These are phyloP conservation scores for Tympanopsis confertula DNA, from an alignment of 2,329 filamentous ascomycete species.

Conservation along the genomic window DNA sequence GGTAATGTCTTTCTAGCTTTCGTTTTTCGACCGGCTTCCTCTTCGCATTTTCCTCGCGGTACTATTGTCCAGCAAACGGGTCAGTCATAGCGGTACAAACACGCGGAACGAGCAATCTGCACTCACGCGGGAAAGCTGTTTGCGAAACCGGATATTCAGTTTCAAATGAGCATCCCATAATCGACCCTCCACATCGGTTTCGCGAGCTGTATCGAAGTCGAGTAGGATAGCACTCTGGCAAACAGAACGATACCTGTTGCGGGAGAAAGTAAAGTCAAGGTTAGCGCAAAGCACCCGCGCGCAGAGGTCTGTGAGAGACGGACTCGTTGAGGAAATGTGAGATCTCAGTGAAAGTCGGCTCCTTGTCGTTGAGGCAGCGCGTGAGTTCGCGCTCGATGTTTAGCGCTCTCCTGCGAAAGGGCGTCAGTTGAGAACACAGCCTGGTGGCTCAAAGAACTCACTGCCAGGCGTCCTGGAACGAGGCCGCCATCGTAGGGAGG, in stretches of 20 bases:
- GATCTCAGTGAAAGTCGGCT: background rate
- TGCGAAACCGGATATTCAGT: conserved; percentile 43
- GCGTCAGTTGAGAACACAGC: too few relatives aligned
- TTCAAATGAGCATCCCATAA: conserved; percentile 47
- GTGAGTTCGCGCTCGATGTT: background rate
- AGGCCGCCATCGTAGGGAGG: conserved; percentile 1
- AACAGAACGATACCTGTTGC: background rate
- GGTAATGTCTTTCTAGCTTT: conserved; percentile 44
- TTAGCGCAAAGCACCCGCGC: background rate
- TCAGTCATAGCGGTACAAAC: too few relatives aligned
- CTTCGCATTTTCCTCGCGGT: conserved; percentile 33
- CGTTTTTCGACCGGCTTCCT: conserved; percentile 40
- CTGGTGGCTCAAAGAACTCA: background rate
- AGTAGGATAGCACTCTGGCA: background rate
- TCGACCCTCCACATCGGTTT: conserved; percentile 30
- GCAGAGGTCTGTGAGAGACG: background rate
- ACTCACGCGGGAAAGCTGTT: conserved; percentile 32
- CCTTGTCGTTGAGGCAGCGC: background rate
- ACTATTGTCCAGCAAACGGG: conserved; percentile 16
- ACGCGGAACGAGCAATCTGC: too few relatives aligned
- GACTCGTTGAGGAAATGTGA: background rate
- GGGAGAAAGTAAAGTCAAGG: background rate
- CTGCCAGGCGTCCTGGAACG: background rate
- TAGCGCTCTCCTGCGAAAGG: background rate
- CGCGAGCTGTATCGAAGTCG: background rate